Base-by-base conservation (phyloP, 2,329 filamentous ascomycete species). In the Aspergillus tanneri region DNA sequence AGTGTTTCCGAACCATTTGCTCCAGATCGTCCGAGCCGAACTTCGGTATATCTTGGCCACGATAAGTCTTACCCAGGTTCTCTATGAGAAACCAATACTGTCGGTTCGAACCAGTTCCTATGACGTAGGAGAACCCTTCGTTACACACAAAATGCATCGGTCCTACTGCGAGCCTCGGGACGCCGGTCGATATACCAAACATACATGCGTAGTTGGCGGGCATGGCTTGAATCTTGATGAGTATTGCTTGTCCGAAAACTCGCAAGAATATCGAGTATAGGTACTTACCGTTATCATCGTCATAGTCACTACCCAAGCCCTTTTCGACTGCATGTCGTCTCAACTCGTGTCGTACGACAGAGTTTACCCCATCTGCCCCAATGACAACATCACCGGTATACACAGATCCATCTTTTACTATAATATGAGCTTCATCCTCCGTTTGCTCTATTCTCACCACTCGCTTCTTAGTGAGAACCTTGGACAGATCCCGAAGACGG, bases 161-260 rank as follows among this genome's bases (percentile, higher is more conserved):
- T 21, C 48, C 35, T 2, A 43, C 24, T 0, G 5, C 6, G 3
- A 53, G 7, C 2, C 64, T 23, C 5, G 46, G 36, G 2, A 40
- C 41, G 16, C 43, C 36, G 0, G 45, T 28, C 1, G 48, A 49
- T 9, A 54, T 56, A 12, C 53, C 53, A 35, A 54, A 56, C 1
- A 55, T 39, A 34, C 54, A 55, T 11, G 27, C 21, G 24, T 56
- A 55, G 7, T 55, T 49, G 16, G 47, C 47, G 4, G 36, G 50
- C 47, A 53, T 47, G 21, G n/a, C 19, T 45, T 28, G 9, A n/a
- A n/a, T n/a, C n/a, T n/a, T n/a, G 1, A 11, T n/a, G 23, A 6
- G 7, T 9, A 14, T 24, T 18, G 27, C 2, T 10, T 19, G n/a
- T n/a, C n/a, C n/a, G n/a, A n/a, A n/a, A n/a, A n/a, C n/a, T n/a